Conservation (phyloP, 768 basidiomycete genomes). For the Lactifluus rugatus region DNA sequence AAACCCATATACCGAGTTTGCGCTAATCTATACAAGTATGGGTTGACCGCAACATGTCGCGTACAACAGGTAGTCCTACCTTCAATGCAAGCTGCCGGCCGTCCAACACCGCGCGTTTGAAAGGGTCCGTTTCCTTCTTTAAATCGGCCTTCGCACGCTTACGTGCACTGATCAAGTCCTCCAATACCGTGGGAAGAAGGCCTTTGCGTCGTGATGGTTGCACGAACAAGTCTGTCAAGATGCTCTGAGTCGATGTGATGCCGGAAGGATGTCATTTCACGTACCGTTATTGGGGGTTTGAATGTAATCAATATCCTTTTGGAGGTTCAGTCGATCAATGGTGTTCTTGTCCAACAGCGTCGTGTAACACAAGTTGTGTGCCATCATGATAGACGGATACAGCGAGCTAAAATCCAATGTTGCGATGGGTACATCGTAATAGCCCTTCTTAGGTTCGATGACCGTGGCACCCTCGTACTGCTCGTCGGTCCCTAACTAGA, state of each 20-base stretch:
- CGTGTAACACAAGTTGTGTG: conserved; percentile 97
- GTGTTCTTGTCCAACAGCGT: conserved; percentile 78
- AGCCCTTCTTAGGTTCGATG: conserved; percentile 93
- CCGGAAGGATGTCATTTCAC: conserved; percentile 8
- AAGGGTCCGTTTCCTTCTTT: conserved; percentile 94
- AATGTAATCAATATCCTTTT: conserved; percentile 84
- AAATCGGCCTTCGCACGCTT: conserved; percentile 93
- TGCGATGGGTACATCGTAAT: conserved; percentile 93
- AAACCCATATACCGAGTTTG: conserved; percentile 98
- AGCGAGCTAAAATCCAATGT: conserved; percentile 98
- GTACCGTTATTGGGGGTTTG: conserved; percentile 93
- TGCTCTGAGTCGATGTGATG: background rate
- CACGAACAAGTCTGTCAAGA: conserved; percentile 68
- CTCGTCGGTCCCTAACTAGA: conserved; percentile 68
- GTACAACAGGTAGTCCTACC: conserved; percentile 32
- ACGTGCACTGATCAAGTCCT: conserved; percentile 87
- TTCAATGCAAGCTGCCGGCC: conserved; percentile 96
- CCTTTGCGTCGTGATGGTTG: conserved; percentile 71
- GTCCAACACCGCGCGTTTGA: conserved; percentile 93
- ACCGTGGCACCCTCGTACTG: conserved; percentile 99
- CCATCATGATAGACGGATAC: conserved; percentile 99
- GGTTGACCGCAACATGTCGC: background rate
- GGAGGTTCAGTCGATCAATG: conserved; percentile 66
- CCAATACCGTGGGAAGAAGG: conserved; percentile 80
- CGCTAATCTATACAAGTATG: conserved; percentile 63